These are phyloP conservation scores for Magnusiomyces fungicola DNA, from an alignment of 1,139 yeast species.

Conservation along the genomic window DNA sequence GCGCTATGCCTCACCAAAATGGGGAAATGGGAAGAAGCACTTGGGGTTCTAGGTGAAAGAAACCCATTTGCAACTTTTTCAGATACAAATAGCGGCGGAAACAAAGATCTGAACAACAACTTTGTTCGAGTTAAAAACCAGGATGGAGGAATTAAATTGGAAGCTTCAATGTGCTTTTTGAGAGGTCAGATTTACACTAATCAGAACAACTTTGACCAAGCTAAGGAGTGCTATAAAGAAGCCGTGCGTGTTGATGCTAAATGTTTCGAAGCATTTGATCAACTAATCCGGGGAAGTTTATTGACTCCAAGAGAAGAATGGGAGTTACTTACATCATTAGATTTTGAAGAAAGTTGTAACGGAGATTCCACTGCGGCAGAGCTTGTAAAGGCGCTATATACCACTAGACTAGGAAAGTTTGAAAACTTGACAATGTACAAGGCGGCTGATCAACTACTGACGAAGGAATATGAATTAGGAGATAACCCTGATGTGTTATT, in stretches of 20 bases:
- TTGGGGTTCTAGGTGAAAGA: slow-evolving; percentile 75
- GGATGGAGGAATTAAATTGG: slow-evolving; percentile 43
- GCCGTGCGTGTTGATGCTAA: slow-evolving; percentile 84
- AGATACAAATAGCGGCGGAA: slow-evolving; percentile 8
- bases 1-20: slow-evolving; percentile 69
- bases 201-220: slow-evolving; percentile 77
- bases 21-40: slow-evolving; percentile 82
- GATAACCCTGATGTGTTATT: slow-evolving; percentile 63
- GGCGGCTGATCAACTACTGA: slow-evolving; percentile 59
- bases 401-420: slow-evolving; percentile 69
- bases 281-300: slow-evolving; percentile 62
- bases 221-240: slow-evolving; percentile 81
- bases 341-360: slow-evolving; percentile 55
- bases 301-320: slow-evolving; percentile 80
- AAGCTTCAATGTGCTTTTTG: slow-evolving; percentile 78
- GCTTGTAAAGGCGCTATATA: slow-evolving; percentile 65
- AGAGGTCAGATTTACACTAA: slow-evolving; percentile 80
- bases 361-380: slow-evolving; percentile 55
- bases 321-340: slow-evolving; percentile 61
- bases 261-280: slow-evolving; percentile 89
- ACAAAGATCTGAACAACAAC: slow-evolving; percentile 14
- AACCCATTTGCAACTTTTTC: slow-evolving; percentile 49
- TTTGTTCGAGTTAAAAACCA: slow-evolving; percentile 14
- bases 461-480: slow-evolving; percentile 63
- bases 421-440: slow-evolving; percentile 50